A percentile compares a stretch with the other conserved stretches of the same genome.
Evolutionary conservation across 2,329 filamentous ascomycete genomes (phyloP).

Genomic region (Exophiala mesophila): DNA sequence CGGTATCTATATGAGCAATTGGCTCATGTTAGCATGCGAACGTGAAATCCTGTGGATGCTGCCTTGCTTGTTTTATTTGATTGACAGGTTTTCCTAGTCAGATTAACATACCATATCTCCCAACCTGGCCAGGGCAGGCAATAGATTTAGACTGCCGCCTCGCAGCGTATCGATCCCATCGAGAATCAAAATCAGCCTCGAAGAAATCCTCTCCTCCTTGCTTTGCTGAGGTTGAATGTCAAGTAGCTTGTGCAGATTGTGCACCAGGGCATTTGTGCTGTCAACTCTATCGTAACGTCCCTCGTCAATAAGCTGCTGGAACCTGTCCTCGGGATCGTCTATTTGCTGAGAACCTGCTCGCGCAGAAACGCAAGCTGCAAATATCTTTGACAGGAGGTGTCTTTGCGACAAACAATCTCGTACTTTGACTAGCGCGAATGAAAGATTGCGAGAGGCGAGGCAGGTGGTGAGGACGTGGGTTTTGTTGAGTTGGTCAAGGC

Average conservation of each 20-base stretch:
- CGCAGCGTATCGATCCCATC: constrained; percentile 82
- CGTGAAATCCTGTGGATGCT: constrained; percentile 2
- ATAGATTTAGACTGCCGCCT: constrained; percentile 71
- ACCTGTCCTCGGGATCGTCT: constrained; percentile 30
- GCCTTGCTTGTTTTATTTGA: too few species aligned
- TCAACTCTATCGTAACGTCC: constrained; percentile 61
- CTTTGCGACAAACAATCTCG: constrained; percentile 43
- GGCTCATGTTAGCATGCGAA: constrained; percentile 6
- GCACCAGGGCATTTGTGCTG: constrained; percentile 69
- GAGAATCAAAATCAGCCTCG: constrained; percentile 74
- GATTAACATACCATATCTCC: constrained; percentile 55
- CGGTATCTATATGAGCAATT: constrained; percentile 65
- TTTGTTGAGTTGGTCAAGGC: constrained; percentile 83
- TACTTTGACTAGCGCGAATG: constrained; percentile 39
- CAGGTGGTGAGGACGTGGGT: constrained; percentile 63
- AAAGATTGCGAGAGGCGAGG: constrained; percentile 55
- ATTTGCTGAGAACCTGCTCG: constrained; percentile 36
- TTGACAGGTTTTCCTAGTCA: too few species aligned
- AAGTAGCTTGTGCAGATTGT: constrained; percentile 56
- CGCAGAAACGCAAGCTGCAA: constrained; percentile 36
- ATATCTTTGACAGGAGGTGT: constrained; percentile 43
- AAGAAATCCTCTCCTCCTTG: constrained; percentile 30
- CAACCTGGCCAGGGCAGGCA: constrained; percentile 75
- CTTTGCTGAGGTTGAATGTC: constrained; percentile 32
- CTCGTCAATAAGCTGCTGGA: background rate